Percentiles rank a stretch among this genome's conserved stretches.
phyloP scores from a whole-genome alignment of 1,139 yeast species.

The Magnusiomyces suaveolens region DNA sequence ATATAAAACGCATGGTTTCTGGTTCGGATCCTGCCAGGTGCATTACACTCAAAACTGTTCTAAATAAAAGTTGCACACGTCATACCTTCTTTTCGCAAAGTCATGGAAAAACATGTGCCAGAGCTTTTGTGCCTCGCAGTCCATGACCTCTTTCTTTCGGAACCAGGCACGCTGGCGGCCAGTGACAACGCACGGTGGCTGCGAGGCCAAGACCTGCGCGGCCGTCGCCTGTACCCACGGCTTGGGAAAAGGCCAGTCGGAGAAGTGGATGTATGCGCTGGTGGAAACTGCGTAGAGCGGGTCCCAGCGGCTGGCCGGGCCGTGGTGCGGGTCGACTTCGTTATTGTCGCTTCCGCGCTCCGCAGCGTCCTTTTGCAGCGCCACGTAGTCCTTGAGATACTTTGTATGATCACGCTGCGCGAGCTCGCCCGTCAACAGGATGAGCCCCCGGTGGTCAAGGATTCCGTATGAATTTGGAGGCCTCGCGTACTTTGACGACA shows the following conservation, averaged over 20 bases:
- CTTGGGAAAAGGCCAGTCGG: conserved; percentile 19
- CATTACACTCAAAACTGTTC: neutral
- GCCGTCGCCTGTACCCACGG: conserved; percentile 13
- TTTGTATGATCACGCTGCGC: conserved; percentile 17
- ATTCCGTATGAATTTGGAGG: conserved; percentile 2
- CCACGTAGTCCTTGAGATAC: neutral
- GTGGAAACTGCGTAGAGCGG: conserved; percentile 1
- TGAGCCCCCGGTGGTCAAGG: conserved; percentile 41
- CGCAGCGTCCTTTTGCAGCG: neutral
- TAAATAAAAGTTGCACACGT: conserved; percentile 7
- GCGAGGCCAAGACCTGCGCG: conserved; percentile 5
- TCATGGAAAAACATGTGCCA: conserved; percentile 26
- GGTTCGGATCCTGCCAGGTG: no score
- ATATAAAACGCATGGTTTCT: no score
- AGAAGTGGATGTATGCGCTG: conserved; percentile 14
- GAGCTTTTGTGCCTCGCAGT: conserved; percentile 20
- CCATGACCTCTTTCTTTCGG: conserved; percentile 9
- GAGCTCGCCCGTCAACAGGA: conserved; percentile 44
- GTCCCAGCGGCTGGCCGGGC: conserved; percentile 17
- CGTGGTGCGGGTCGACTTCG: neutral
- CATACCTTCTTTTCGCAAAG: conserved; percentile 12
- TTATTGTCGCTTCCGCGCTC: neutral
- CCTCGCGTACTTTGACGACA: neutral
- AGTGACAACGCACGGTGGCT: conserved; percentile 8
- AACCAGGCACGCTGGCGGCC: neutral